Evolutionary conservation across 164 flowering plant genomes (phyloP).

Genomic region (Protea cynaroides): DNA sequence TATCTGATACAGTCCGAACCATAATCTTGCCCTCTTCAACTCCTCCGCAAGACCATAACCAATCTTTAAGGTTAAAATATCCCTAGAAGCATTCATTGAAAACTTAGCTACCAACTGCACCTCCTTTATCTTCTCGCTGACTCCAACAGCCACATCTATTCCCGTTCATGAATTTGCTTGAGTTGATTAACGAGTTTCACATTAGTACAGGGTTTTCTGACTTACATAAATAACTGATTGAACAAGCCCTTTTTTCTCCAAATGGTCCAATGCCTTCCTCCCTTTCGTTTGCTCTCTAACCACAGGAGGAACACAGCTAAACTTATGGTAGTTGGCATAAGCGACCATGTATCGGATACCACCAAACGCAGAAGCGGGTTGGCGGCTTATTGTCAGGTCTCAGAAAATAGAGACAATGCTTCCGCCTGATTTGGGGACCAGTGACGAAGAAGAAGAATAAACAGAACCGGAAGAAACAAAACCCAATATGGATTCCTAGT

Average conservation of each 20-base stretch:
- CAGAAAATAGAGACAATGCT: constrained; percentile 67
- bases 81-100: constrained; percentile 69
- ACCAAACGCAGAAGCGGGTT: constrained; percentile 54
- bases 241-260: constrained; percentile 49
- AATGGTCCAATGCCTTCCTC: constrained; percentile 38
- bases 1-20: constrained; percentile 51
- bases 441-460: neutral
- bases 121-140: constrained; percentile 55
- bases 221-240: constrained; percentile 45
- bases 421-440: constrained; percentile 8
- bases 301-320: constrained; percentile 43
- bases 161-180: constrained; percentile 67
- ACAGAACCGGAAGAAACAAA: constrained; percentile 10
- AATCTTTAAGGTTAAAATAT: constrained; percentile 53
- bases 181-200: constrained; percentile 72
- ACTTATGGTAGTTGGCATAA: constrained; percentile 67
- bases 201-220: constrained; percentile 55
- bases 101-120: constrained; percentile 60
- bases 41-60: constrained; percentile 78
- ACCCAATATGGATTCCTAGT: constrained; percentile 9
- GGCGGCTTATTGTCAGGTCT: constrained; percentile 83
- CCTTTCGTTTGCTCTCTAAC: constrained; percentile 51
- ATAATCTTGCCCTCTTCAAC: constrained; percentile 72
- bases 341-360: constrained; percentile 53
- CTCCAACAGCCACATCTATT: constrained; percentile 65